Evolutionary conservation across 495 filamentous ascomycete species (phyloP).

Genomic region (Niebla homalea): DNA sequence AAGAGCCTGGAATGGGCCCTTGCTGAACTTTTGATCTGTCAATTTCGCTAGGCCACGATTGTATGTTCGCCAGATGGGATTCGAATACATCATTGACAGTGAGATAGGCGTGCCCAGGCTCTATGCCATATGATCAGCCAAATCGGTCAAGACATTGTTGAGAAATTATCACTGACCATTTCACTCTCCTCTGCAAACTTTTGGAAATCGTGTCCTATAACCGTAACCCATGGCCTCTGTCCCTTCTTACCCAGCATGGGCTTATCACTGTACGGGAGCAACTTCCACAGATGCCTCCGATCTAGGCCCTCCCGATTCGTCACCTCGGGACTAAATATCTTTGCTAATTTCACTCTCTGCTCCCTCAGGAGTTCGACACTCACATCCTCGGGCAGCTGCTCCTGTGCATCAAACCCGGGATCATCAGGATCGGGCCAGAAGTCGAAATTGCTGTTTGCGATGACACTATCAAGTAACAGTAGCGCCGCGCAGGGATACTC

Average conservation of each 20-base stretch:
- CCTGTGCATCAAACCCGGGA: conserved; percentile 28
- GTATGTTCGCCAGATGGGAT: conserved; percentile 42
- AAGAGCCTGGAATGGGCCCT: conserved; percentile 37
- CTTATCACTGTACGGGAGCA: conserved; percentile 38
- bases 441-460: conserved; percentile 47
- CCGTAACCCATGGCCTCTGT: conserved; percentile 32
- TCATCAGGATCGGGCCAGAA: conserved; percentile 47
- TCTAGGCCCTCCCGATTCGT: conserved; percentile 44
- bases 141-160: no score
- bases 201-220: conserved; percentile 49
- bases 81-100: conserved; percentile 37
- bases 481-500: conserved; percentile 34
- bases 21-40: conserved; percentile 25
- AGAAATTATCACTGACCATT: conserved; percentile 13
- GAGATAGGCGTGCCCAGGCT: conserved; percentile 27
- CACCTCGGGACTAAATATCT: conserved; percentile 39
- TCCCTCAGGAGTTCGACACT: conserved; percentile 32
- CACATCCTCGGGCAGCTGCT: conserved; percentile 28
- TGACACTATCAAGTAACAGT: conserved; percentile 48
- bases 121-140: neutral
- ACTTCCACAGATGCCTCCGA: conserved; percentile 29
- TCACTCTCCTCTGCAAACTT: conserved; percentile 40
- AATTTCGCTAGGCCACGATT: conserved; percentile 41
- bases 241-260: conserved; percentile 34
- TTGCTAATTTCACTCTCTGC: conserved; percentile 26